Percentiles rank a stretch among this genome's conserved stretches.
Evolutionary conservation across 1,284 basidiomycete species (phyloP).

Genomic region (Albatrellus sp.): DNA sequence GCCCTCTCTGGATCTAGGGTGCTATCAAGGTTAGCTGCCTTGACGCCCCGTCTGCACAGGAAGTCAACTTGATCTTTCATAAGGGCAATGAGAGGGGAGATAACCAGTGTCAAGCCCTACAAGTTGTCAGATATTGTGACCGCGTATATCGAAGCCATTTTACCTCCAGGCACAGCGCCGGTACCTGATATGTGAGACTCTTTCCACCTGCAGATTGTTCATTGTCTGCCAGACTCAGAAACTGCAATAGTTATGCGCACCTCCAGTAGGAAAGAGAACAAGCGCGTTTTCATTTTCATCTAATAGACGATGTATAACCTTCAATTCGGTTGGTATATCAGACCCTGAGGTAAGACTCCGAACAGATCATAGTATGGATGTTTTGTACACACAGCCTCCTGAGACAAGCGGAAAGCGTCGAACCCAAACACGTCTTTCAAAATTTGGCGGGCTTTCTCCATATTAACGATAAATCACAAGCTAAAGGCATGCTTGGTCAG

Average conservation of each 20-base stretch:
- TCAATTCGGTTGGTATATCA: conserved; percentile 5
- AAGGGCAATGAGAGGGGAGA: conserved; percentile 44
- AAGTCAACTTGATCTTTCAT: conserved; percentile 43
- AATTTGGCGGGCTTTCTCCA: conserved; percentile 21
- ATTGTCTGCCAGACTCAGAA: background rate
- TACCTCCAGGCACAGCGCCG: conserved; percentile 40
- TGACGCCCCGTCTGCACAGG: conserved; percentile 35
- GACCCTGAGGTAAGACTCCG: background rate
- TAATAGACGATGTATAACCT: conserved; percentile 23
- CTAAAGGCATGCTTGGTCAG: background rate
- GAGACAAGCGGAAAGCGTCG: conserved; percentile 22
- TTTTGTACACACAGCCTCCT: conserved; percentile 19
- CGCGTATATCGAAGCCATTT: background rate
- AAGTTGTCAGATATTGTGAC: conserved; percentile 13
- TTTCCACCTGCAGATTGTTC: conserved; percentile 19
- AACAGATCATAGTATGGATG: background rate
- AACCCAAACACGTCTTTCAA: conserved; percentile 23
- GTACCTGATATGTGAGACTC: conserved; percentile 48
- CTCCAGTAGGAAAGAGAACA: conserved; percentile 27
- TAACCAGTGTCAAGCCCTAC: conserved; percentile 52
- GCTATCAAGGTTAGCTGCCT: conserved; percentile 52
- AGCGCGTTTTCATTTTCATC: conserved; percentile 28
- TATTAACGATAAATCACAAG: conserved; percentile 5
- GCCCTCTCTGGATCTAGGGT: conserved; percentile 25
- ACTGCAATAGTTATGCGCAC: conserved; percentile 11